Evolutionary conservation across 1,139 yeast species (phyloP), one percentile per base, ranked within the genome.

Genomic region (Eremothecium gossypii): DNA sequence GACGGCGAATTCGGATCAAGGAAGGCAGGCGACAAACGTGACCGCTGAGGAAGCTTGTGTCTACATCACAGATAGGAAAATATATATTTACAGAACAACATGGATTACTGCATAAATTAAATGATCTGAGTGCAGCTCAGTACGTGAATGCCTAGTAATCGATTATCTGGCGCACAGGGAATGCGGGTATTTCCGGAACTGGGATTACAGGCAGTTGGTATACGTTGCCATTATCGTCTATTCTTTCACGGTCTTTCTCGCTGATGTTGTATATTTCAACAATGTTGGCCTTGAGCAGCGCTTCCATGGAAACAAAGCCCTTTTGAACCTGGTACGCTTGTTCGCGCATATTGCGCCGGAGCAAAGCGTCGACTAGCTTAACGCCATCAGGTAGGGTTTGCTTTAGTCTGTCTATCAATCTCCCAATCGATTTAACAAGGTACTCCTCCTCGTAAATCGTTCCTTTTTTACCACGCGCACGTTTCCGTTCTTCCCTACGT

Each of bases 401-500:
- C 40, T 78, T 77, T 47, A 91, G 67, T 53, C 98, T 76, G 48
- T 86, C 96, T 39, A 87, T 67, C 58, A 93, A 71, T 57, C 99
- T 76, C 5, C 95, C 94, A 50, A 86, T 79, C 1, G 97, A 87
- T 53, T 75, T 77, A 44, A 91, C 81, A 46, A 93, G 75, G 60
- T 93, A 93, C 61, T 91, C 98, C 60, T 93, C 98, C 64, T 91
- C 98, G 58, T 91, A 91, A 13, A 91, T 83, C 4, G 97, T 89
- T 34, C 97, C 97, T 68, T 91, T 91, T 69, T 94, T 85, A 45
- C 98, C 98, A 55, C 95, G 78, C 1, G 98, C 99, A 49, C 79
- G 76, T 67, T 93, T 93, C 56, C 98, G 78, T 61, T 91, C 98
- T 64, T 91, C 96, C 54, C 98, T 77, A 62, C 96, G 85, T 49